Evolutionary conservation across 345 rosid species (phyloP).

Genomic region (Rhodamnia argentea): DNA sequence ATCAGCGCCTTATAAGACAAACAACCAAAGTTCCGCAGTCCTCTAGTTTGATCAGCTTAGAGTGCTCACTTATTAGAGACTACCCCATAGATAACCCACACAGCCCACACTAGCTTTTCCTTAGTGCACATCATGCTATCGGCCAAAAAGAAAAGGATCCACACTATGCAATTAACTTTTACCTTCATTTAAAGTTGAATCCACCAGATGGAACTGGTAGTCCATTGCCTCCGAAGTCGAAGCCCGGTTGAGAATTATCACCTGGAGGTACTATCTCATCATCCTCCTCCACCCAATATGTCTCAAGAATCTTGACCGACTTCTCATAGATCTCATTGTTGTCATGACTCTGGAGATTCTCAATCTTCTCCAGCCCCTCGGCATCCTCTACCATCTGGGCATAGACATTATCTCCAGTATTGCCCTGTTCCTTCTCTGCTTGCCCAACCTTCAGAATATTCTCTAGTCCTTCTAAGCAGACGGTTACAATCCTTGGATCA

Average conservation of each 20-base stretch:
- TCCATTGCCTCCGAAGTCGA: constrained; percentile 59
- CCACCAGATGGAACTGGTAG: constrained; percentile 58
- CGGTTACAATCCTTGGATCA: constrained; percentile 72
- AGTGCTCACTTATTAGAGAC: not conserved
- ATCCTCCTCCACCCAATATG: constrained; percentile 83
- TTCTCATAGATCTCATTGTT: constrained; percentile 81
- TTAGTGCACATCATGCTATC: not conserved
- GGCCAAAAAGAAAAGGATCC: not conserved
- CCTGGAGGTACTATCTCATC: constrained; percentile 59
- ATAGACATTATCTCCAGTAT: constrained; percentile 44
- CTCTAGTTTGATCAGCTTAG: not conserved
- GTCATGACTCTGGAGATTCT: constrained; percentile 75
- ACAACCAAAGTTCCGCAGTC: not conserved
- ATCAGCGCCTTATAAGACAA: not conserved
- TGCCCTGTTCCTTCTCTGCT: constrained; percentile 54
- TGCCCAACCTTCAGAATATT: constrained; percentile 78
- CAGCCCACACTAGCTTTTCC: not conserved
- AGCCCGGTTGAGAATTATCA: constrained; percentile 40
- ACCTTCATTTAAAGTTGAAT: constrained; percentile 24
- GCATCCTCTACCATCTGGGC: constrained; percentile 79
- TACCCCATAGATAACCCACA: not conserved
- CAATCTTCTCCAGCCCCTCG: constrained; percentile 78
- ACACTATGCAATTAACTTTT: not conserved
- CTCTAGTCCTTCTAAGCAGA: constrained; percentile 53
- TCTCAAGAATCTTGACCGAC: constrained; percentile 75